Evolutionary conservation across 2,329 filamentous ascomycete species (phyloP).

Genomic region (Plectosphaerella sp.): DNA sequence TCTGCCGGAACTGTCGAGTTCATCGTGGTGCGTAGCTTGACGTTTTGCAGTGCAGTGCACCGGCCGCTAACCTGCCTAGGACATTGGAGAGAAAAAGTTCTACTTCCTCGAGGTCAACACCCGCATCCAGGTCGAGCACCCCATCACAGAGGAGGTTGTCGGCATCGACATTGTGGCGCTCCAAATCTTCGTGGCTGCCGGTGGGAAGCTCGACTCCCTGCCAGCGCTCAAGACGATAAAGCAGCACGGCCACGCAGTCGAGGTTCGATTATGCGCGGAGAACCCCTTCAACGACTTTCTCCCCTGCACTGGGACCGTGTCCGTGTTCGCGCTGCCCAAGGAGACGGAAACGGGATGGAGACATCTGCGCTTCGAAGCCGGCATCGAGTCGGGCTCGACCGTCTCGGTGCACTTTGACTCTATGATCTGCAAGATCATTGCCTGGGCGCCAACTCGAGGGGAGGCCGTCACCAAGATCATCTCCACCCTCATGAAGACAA

Average conservation of each 20-base stretch:
- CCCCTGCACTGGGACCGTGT: slow-evolving; percentile 21
- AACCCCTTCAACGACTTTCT: slow-evolving; percentile 15
- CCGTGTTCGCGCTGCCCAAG: slow-evolving; percentile 18
- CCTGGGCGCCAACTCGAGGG: slow-evolving; percentile 25
- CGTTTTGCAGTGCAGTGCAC: neutral
- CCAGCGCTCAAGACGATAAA: slow-evolving; percentile 1
- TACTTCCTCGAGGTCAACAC: slow-evolving; percentile 32
- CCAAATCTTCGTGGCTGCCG: slow-evolving; percentile 3
- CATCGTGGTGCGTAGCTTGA: slow-evolving; percentile 15
- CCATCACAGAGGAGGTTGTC: slow-evolving; percentile 11
- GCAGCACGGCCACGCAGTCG: slow-evolving; percentile 30
- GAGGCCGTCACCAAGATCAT: slow-evolving; percentile 26
- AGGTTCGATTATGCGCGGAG: slow-evolving; percentile 36
- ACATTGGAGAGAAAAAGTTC: slow-evolving; percentile 22
- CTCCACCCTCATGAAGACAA: slow-evolving; percentile 21
- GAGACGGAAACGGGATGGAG: neutral
- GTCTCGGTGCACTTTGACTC: slow-evolving; percentile 39
- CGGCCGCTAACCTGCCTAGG: slow-evolving; percentile 2
- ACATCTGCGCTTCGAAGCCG: slow-evolving; percentile 29
- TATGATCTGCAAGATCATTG: slow-evolving; percentile 38
- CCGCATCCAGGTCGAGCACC: slow-evolving; percentile 40
- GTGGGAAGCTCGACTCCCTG: slow-evolving; percentile 2
- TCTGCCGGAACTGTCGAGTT: slow-evolving; percentile 37
- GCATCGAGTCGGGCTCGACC: slow-evolving; percentile 22
- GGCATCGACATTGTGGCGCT: slow-evolving; percentile 5